Percentiles rank a stretch among this genome's conserved stretches.
Conservation (phyloP, 2,329 filamentous ascomycete species). For the Ophiocordyceps camponoti-saundersi region DNA sequence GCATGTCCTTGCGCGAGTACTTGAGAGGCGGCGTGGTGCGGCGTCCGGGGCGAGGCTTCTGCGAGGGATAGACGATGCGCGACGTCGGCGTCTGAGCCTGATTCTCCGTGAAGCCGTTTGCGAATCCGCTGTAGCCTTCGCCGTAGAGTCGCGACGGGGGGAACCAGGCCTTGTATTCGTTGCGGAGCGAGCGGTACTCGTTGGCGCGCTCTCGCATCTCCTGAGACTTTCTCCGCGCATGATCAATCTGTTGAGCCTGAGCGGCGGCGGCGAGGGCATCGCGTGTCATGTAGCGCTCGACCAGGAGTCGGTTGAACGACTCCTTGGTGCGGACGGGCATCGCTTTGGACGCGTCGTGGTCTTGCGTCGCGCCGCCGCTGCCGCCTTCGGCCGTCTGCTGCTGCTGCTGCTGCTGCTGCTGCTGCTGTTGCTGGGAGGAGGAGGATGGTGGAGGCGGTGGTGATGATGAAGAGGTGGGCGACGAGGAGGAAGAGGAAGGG, state of each 20-base stretch:
- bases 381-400: background rate
- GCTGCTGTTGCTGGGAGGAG: background rate
- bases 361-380: constrained; percentile 9
- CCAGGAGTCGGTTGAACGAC: constrained; percentile 32
- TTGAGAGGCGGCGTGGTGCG: constrained; percentile 58
- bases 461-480: background rate
- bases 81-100: constrained; percentile 41
- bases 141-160: constrained; percentile 43
- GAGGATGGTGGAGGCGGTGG: background rate
- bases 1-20: constrained; percentile 63
- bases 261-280: constrained; percentile 37
- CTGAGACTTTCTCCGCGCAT: constrained; percentile 38
- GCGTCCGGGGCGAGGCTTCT: constrained; percentile 61
- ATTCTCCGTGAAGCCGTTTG: constrained; percentile 68
- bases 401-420: constrained; percentile 1
- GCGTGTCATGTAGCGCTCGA: constrained; percentile 35
- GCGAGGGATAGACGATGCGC: constrained; percentile 61
- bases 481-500: background rate
- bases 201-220: constrained; percentile 50
- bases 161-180: constrained; percentile 36
- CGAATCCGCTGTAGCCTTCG: constrained; percentile 74
- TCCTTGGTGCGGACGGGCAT: constrained; percentile 36
- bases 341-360: constrained; percentile 9
- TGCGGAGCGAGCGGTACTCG: constrained; percentile 48
- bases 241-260: constrained; percentile 31